Percentiles rank a stretch among this genome's conserved stretches.
Conservation (phyloP, 345 rosid genomes). For the Euphorbia lathyris region DNA sequence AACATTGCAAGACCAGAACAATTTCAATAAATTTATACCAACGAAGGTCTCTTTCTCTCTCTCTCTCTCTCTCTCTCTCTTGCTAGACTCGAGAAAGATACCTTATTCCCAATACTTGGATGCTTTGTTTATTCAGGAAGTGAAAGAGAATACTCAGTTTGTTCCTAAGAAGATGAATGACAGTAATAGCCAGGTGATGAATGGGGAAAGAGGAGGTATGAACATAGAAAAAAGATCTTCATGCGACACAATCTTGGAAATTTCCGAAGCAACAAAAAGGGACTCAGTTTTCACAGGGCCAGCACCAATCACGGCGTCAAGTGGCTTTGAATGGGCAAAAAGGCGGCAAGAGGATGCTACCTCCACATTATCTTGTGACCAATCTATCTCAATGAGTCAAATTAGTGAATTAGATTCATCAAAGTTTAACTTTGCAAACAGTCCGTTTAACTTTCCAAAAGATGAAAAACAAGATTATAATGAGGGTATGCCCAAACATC, state of each 20-base stretch:
- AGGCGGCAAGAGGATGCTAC: conserved; percentile 41
- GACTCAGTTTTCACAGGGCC: conserved; percentile 20
- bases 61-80: background rate
- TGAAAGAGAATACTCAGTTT: conserved; percentile 23
- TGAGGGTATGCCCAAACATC: conserved; percentile 5
- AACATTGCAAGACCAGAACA: conserved; percentile 34
- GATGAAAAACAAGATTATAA: conserved; percentile 4
- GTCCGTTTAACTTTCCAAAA: conserved; percentile 26
- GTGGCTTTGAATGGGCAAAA: conserved; percentile 40
- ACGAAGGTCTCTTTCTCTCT: conserved; percentile 37
- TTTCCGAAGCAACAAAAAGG: conserved; percentile 22
- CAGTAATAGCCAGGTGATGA: background rate
- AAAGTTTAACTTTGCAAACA: conserved; percentile 41
- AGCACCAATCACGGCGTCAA: conserved; percentile 25
- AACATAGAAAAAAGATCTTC: conserved; percentile 20
- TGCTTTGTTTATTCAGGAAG: conserved; percentile 34
- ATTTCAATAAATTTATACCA: conserved; percentile 21
- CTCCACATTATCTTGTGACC: conserved; percentile 46
- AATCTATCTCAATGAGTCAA: conserved; percentile 41
- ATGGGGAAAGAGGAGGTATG: conserved; percentile 18
- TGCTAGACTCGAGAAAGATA: background rate
- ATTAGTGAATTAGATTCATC: conserved; percentile 39
- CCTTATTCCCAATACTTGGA: conserved; percentile 1
- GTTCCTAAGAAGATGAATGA: conserved; percentile 19
- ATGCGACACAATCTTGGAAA: conserved; percentile 32